Base-by-base conservation (phyloP, 164 flowering plant genomes). In the Litsea cubeba region DNA sequence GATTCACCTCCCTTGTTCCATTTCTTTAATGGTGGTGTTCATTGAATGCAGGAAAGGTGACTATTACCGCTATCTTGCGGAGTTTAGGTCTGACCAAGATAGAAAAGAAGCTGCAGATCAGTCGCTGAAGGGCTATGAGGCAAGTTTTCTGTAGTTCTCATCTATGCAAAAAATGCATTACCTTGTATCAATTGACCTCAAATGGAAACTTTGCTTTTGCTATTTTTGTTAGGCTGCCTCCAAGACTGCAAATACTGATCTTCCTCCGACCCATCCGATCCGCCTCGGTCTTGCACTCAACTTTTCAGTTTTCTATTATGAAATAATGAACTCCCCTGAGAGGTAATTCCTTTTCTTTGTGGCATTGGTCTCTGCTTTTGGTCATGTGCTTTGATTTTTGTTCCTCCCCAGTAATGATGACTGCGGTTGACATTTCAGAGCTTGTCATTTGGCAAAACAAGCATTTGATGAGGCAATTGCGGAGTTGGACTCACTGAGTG, bases 361-460 rank as follows among this genome's bases (percentile, higher is more conserved):
- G 46, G 46, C 11, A 20, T 50, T 24, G 3, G 26, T 65, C 68
- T 49, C 23, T 28, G 69, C 8, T 50, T 15, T 50, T 62, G 30
- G 28, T 12, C 20, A 20, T 1, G 17, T 54, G 12, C 60, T 54
- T 40, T 40, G 1, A 40, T 7, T 40, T 7, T 8, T 40, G 40
- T 12, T 65, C 14, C 1, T 14, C 12, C 62, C 14, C 7, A 68
- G 5, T 54, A 12, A 17, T 12, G n/a, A 24, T 70, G 72, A 70
- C 2, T 73, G 46, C 3, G 3, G 24, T 26, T 50, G 69, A 17
- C 46, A 17, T 32, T 46, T 23, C 63, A 78, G 80, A 74, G 80
- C 80, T n/a, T 78, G 80, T 58, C 80, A 74, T 73, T 70, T 77
- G 76, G 80, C 80, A 30, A 77, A 77, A 65, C 80, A 77, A 70